phyloP scores from a whole-genome alignment of 805 yeast genomes.

The Naumovozyma castellii region DNA sequence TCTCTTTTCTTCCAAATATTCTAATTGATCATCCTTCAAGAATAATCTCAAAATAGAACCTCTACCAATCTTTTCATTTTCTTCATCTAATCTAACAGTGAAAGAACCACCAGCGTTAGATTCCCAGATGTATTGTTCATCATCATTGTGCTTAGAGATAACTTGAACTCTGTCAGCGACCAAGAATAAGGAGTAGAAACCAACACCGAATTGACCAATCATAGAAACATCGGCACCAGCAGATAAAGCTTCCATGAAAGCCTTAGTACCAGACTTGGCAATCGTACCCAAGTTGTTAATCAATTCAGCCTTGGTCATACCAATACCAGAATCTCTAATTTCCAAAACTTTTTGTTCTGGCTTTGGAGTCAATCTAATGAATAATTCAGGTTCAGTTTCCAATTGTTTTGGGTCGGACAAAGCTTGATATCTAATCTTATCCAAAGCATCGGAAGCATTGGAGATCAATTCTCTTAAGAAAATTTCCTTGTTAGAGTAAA shows the following conservation, averaged over 20 bases:
- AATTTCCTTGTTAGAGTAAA: conserved; percentile 97
- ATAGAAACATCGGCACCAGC: conserved; percentile 99
- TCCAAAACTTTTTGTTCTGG: conserved; percentile 92
- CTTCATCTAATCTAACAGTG: conserved; percentile 85
- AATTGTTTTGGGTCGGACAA: conserved; percentile 83
- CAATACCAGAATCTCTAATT: conserved; percentile 98
- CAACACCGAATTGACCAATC: conserved; percentile 99
- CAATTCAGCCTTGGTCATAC: conserved; percentile 99
- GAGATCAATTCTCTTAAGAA: conserved; percentile 98
- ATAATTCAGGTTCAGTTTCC: conserved; percentile 92
- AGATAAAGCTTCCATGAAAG: conserved; percentile 97
- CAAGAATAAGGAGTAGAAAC: conserved; percentile 98
- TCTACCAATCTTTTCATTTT: conserved; percentile 79
- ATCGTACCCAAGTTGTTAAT: conserved; percentile 99
- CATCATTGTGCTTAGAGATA: conserved; percentile 96
- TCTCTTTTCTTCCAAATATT: conserved; percentile 98
- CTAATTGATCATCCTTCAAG: conserved; percentile 97
- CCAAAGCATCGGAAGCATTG: conserved; percentile 98
- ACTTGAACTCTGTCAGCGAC: conserved; percentile 99
- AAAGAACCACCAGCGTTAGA: conserved; percentile 99
- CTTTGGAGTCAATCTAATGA: conserved; percentile 93
- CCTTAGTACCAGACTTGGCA: conserved; percentile 99
- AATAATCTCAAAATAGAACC: conserved; percentile 93
- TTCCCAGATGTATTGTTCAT: conserved; percentile 99
- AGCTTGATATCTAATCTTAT: conserved; percentile 96